Evolutionary conservation across 805 yeast species (phyloP), one percentile per base, ranked within the genome.

Genomic region (Candida awuae): DNA sequence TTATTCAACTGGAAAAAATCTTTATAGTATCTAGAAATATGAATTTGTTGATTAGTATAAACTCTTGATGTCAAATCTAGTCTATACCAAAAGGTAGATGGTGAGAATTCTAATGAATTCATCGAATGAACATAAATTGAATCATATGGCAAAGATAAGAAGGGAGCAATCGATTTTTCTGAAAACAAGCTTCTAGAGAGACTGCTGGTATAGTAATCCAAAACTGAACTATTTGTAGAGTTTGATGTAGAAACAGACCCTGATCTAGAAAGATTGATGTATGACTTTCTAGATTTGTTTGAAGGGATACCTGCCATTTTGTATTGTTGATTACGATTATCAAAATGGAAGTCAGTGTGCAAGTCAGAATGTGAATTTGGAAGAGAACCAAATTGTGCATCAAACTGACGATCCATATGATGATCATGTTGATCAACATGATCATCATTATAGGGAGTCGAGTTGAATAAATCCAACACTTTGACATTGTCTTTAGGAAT

Each of bases 1-100:
- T 63, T 54, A 41, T 71, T 75, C 17, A 72, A 51, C 37, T 66
- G 65, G 50, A 70, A 68, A 38, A 73, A 70, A 46, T 72, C 77
- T 49, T 68, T 72, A 47, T 71, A 73, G 51, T 66, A 71, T 14
- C 76, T 59, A 44, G 73, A 66, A 16, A 72, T 51, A 36, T 63
- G 62, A 40, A 65, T 58, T 31, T 59, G 57, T 28, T 57, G 54
- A 46, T 60, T 56, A 6, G 50, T 43, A 18, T n/a, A 13, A n/a
- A 29, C 21, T 10, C 30, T 32, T 9, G 32, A 33, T 6, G 32
- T 8, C 10, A 69, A 50, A 43, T 71, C 77, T 21, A 70, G 61
- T 38, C 72, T 59, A 47, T 73, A 73, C 76, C 77, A 73, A 47
- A 62, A 69, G 37, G 73, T 18, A 6, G 43, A 19, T 2, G 34